Evolutionary conservation across 1,139 yeast species (phyloP), one percentile per base, ranked within the genome.

Genomic region (Kurtzmaniella quercitrusa): DNA sequence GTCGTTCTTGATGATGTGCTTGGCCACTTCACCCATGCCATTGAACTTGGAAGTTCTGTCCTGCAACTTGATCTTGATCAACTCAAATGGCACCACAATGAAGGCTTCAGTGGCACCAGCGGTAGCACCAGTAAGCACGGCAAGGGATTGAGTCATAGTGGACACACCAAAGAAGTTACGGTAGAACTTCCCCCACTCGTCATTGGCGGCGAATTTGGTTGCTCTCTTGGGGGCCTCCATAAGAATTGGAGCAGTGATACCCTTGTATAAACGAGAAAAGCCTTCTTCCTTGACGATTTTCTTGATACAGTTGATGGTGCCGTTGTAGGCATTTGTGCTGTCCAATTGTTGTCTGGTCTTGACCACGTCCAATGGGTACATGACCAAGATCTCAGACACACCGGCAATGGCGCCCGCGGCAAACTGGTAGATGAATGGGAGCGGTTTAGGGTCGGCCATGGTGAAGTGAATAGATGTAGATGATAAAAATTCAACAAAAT

Each of bases 191-290:
- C 96, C 95, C 87, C 96, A 93, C 65, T 90, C 93, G 63, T 94
- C 98, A 62, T 94, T 93, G 50, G 98, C 97, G 44, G 98, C 98
- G 61, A 93, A 93, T 68, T 93, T 93, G 52, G 96, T 91, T 39
- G 98, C 98, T 73, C 91, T 75, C 76, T 93, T 93, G 50, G 98
- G 98, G n/a, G 98, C 98, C 65, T 93, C 99, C 98, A 93, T 93
- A 59, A 93, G 75, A 56, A 93, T 88, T 39, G 99, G 99, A 15
- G 98, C 97, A 25, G 85, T 71, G 56, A 93, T 93, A 52, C 98
- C 98, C 63, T 91, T 83, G 68, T 93, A 94, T 48, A 93, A 76
- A 51, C 95, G 77, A 17, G 84, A 69, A 41, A 81, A 75, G 37
- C 98, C 99, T 67, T 94, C 99, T 52, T 80, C 84, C 57, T 77